Evolutionary conservation across 1,139 yeast species (phyloP), one percentile per base, ranked within the genome.

Genomic region (Nadsonia commutata): DNA sequence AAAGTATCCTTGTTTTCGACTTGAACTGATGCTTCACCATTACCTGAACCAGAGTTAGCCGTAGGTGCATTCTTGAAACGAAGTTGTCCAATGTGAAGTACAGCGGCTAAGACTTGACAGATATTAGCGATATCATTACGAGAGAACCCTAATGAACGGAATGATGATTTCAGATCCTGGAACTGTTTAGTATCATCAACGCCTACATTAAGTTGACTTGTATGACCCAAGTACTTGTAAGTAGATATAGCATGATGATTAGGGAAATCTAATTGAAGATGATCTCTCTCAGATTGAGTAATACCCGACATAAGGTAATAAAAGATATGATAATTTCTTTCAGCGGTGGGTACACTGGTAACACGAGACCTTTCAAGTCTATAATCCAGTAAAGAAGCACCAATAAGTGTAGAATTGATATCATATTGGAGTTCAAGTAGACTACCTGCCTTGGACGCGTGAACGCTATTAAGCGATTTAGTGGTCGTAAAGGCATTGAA

Each of bases 71-170:
- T 51, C 45, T 57, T 49, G 52, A 65, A 65, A 41, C 58, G 52
- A 20, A 65, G 51, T 52, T 65, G 69, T 36, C 70, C 70, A 27
- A 65, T 54, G 42, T 66, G 70, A 27, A 65, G 55, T 27, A 65
- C 60, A 4, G 70, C 70, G 2, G 70, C 70, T 31, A 65, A 52
- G n/a, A 65, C 56, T 45, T 65, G 70, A 46, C 66, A 64, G 20
- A 65, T 59, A 46, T 65, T 64, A 44, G 70, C 70, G 42, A 65
- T 64, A 40, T 66, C 70, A 3, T 65, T 56, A 9, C 68, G 55
- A 7, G 64, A 51, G 46, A 66, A 65, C 45, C 63, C 65, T 37
- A 65, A 49, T 16, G 57, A 52, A 42, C 57, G 56, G 33, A 65
- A 51, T 1, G 68, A 63, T 2, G 58, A 49, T 45, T 64, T 63